Evolutionary conservation across 169 alveolate genomes (phyloP).

Genomic region (Babesia sp.): DNA sequence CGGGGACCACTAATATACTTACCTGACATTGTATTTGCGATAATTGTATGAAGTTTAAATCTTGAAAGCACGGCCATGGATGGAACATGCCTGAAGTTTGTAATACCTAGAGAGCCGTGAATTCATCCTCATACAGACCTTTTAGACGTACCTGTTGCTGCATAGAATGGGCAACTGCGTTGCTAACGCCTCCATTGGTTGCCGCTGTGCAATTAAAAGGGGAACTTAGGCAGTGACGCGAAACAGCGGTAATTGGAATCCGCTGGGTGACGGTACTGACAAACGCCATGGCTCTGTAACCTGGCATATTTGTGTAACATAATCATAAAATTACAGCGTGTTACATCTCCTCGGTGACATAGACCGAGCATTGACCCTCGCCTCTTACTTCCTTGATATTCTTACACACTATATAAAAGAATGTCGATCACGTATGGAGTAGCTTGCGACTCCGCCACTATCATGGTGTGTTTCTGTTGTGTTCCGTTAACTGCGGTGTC

Average conservation of each 20-base stretch:
- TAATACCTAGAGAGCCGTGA: background rate
- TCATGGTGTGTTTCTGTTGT: background rate
- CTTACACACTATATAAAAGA: conserved; percentile 33
- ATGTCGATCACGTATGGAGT: conserved; percentile 64
- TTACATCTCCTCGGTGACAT: no score
- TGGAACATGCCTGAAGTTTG: background rate
- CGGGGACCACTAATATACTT: background rate
- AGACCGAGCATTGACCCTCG: no score
- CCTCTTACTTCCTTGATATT: no score
- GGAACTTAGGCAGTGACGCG: background rate
- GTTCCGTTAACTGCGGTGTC: background rate
- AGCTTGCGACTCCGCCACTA: conserved; percentile 43
- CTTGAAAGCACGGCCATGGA: background rate
- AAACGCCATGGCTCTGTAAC: background rate
- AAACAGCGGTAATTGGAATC: background rate
- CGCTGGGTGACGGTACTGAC: background rate
- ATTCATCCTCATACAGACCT: no score
- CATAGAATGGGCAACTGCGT: no score
- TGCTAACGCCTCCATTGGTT: background rate
- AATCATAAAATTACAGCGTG: no score
- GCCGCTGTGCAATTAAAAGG: background rate
- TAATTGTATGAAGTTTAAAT: background rate
- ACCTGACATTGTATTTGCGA: conserved; percentile 10
- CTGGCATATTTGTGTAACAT: background rate
- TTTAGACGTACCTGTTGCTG: no score